Conservation (phyloP, 768 basidiomycete species). For the Austroboletus festivus region DNA sequence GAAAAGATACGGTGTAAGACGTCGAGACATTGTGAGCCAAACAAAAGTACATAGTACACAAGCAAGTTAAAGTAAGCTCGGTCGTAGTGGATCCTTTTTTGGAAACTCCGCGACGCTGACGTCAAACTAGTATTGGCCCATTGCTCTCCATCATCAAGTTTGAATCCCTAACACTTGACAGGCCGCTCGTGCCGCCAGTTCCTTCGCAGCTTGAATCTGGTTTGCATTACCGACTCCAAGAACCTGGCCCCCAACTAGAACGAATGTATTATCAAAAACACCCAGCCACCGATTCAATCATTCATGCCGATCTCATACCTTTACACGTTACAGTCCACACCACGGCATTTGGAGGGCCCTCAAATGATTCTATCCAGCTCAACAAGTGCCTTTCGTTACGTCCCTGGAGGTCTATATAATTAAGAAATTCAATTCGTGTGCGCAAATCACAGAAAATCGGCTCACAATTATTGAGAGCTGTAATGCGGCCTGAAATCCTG, state of each 20-base stretch:
- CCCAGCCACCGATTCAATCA: too few relatives aligned
- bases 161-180: slow-evolving; percentile 32
- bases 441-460: not conserved
- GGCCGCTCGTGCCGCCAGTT: slow-evolving; percentile 45
- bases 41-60: too few relatives aligned
- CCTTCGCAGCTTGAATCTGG: slow-evolving; percentile 46
- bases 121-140: slow-evolving; percentile 1
- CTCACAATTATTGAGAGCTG: slow-evolving; percentile 48
- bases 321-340: slow-evolving; percentile 58
- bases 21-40: slow-evolving; percentile 37
- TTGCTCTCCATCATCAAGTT: slow-evolving; percentile 1
- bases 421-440: not conserved
- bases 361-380: slow-evolving; percentile 38
- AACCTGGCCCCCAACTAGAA: slow-evolving; percentile 44
- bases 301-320: slow-evolving; percentile 35
- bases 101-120: slow-evolving; percentile 28
- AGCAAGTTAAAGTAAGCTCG: not conserved
- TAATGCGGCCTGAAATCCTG: slow-evolving; percentile 34
- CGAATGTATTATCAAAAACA: not conserved
- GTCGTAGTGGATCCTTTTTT: slow-evolving; percentile 13
- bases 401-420: slow-evolving; percentile 36
- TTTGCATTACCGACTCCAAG: slow-evolving; percentile 46
- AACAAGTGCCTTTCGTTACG: slow-evolving; percentile 31
- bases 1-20: slow-evolving; percentile 50
- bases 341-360: slow-evolving; percentile 42